Evolutionary conservation across 768 basidiomycete species (phyloP).

Genomic region (Auricularia sp.): DNA sequence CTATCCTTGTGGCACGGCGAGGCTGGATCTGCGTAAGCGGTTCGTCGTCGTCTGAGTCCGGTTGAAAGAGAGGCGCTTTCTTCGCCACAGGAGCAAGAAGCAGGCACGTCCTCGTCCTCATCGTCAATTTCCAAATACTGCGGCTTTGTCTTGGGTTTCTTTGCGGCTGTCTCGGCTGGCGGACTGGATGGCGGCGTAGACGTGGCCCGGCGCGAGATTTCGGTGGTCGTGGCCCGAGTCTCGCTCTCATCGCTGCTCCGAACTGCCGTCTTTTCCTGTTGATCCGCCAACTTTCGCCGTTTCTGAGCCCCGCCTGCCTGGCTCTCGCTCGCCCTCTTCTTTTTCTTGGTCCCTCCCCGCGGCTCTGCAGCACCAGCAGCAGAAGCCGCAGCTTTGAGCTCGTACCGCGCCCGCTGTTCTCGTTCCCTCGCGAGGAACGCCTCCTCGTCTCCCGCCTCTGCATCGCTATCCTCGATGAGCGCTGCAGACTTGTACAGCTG

Average conservation of each 20-base stretch:
- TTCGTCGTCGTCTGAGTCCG: constrained; percentile 1
- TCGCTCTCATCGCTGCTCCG: background rate
- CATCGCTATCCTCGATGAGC: constrained; percentile 88
- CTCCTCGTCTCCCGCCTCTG: constrained; percentile 69
- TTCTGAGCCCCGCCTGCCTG: background rate
- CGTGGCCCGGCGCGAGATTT: background rate
- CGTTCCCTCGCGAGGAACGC: constrained; percentile 74
- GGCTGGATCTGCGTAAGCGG: background rate
- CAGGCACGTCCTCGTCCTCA: background rate
- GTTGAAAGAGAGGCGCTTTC: background rate
- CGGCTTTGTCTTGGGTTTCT: constrained; percentile 8
- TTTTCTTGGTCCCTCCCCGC: constrained; percentile 34
- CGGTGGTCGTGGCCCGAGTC: background rate
- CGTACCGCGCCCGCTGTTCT: constrained; percentile 41
- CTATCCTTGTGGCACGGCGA: constrained; percentile 16
- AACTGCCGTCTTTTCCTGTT: background rate
- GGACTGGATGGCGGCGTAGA: background rate
- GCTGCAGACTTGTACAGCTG: constrained; percentile 79
- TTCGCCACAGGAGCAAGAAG: background rate
- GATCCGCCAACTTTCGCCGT: background rate
- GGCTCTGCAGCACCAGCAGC: constrained; percentile 39
- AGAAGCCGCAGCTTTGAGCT: constrained; percentile 31
- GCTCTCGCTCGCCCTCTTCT: constrained; percentile 11
- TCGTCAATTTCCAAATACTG: constrained; percentile 1
- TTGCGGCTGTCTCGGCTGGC: background rate